Evolutionary conservation across 225 moss, liverwort and hornwort species (phyloP).

Genomic region (Physcomitrium patens): DNA sequence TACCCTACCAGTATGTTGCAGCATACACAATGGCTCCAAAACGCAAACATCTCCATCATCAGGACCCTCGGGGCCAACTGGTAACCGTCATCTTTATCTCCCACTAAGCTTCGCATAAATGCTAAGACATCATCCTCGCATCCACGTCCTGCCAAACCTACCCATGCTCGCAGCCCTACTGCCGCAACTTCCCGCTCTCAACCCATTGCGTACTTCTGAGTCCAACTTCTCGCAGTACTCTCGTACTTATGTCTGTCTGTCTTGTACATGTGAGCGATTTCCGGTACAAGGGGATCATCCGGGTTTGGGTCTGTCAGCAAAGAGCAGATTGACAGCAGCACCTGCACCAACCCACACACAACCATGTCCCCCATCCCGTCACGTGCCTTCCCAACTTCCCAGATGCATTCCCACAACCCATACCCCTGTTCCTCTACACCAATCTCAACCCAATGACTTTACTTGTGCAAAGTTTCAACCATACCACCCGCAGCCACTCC

Average conservation of each 20-base stretch:
- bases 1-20: constrained; percentile 52
- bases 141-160: constrained; percentile 51
- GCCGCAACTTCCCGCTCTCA: constrained; percentile 40
- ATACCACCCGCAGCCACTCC: neutral
- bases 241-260: constrained; percentile 98
- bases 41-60: constrained; percentile 55
- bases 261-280: constrained; percentile 99
- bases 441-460: neutral
- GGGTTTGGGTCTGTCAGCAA: constrained; percentile 95
- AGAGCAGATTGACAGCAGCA: constrained; percentile 96
- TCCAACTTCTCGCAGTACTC: constrained; percentile 94
- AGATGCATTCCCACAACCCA: no score
- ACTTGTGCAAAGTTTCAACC: neutral
- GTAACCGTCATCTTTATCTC: constrained; percentile 32
- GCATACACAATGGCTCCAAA: constrained; percentile 42
- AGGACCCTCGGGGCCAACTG: constrained; percentile 43
- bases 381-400: neutral
- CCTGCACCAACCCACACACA: constrained; percentile 46
- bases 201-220: constrained; percentile 99
- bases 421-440: neutral
- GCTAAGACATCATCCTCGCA: constrained; percentile 47
- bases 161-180: constrained; percentile 24
- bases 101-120: constrained; percentile 65
- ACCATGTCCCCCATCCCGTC: neutral
- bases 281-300: constrained; percentile 95